phyloP scores from a whole-genome alignment of 306 rosid genomes.

The Vachellia collinsii region DNA sequence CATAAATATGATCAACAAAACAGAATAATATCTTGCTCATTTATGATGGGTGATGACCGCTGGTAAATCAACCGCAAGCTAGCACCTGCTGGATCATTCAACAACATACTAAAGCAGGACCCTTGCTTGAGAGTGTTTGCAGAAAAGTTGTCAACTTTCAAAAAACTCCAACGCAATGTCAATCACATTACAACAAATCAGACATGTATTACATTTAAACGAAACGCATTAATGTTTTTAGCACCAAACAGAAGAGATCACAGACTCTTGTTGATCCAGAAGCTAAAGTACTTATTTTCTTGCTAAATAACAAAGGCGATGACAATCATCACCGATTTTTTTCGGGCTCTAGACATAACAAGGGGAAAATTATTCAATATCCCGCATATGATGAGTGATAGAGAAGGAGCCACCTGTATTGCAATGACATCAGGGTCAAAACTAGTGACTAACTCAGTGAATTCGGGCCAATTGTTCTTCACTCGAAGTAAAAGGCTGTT shows the following conservation, averaged over 20 bases:
- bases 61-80: neutral
- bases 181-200: neutral
- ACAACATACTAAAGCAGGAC: conserved; percentile 5
- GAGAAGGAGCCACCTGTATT: conserved; percentile 58
- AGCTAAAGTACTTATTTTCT: neutral
- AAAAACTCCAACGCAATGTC: neutral
- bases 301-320: neutral
- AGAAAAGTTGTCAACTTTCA: neutral
- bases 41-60: neutral
- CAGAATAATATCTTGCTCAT: neutral
- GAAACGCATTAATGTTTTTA: conserved; percentile 16
- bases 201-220: neutral
- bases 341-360: neutral
- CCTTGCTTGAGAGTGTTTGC: neutral
- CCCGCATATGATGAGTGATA: neutral
- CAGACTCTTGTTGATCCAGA: neutral
- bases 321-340: neutral
- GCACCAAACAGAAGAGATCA: conserved; percentile 3
- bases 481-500: conserved; percentile 86
- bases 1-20: conserved; percentile 13
- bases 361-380: neutral
- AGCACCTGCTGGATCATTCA: neutral
- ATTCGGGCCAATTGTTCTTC: conserved; percentile 78
- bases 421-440: conserved; percentile 90
- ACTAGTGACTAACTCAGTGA: conserved; percentile 58